Conservation (phyloP, 2,329 filamentous ascomycete genomes). For the Arthroderma uncinatum region DNA sequence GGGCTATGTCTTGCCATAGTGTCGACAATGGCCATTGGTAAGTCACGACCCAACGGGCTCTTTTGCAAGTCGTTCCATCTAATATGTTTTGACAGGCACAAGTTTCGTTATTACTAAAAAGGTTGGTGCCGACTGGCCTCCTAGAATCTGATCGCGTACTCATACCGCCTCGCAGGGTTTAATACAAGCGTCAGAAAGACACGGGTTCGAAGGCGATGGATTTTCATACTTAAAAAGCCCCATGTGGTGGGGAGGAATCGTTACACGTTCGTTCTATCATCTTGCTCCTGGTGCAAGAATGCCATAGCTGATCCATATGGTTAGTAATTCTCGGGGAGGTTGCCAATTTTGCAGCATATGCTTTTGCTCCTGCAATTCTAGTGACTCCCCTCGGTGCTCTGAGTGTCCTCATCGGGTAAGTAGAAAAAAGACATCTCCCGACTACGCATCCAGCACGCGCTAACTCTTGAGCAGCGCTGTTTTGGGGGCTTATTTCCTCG, state of each 20-base stretch:
- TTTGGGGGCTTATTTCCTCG: constrained; percentile 84
- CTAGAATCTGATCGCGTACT: constrained; percentile 13
- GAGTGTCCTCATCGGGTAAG: constrained; percentile 75
- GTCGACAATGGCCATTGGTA: constrained; percentile 40
- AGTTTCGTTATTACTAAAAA: constrained; percentile 99
- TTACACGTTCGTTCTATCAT: constrained; percentile 55
- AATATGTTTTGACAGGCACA: constrained; percentile 49
- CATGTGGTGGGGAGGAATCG: constrained; percentile 94
- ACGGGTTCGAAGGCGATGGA: constrained; percentile 94
- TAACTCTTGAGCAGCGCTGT: constrained; percentile 52
- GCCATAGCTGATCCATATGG: constrained; percentile 7
- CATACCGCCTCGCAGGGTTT: constrained; percentile 51
- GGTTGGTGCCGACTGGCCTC: constrained; percentile 43
- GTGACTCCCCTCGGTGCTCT: constrained; percentile 90
- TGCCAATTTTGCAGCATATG: constrained; percentile 96
- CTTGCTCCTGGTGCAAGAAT: background rate
- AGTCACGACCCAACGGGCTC: constrained; percentile 6
- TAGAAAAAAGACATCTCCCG: constrained; percentile 15
- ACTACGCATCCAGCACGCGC: background rate
- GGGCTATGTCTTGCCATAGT: constrained; percentile 37
- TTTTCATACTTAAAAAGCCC: constrained; percentile 89
- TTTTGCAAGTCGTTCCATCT: constrained; percentile 1
- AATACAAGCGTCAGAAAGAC: constrained; percentile 76
- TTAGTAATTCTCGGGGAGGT: constrained; percentile 84
- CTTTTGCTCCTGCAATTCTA: constrained; percentile 95